Evolutionary conservation across 2,329 filamentous ascomycete genomes (phyloP).

Genomic region (Periconia digitata): DNA sequence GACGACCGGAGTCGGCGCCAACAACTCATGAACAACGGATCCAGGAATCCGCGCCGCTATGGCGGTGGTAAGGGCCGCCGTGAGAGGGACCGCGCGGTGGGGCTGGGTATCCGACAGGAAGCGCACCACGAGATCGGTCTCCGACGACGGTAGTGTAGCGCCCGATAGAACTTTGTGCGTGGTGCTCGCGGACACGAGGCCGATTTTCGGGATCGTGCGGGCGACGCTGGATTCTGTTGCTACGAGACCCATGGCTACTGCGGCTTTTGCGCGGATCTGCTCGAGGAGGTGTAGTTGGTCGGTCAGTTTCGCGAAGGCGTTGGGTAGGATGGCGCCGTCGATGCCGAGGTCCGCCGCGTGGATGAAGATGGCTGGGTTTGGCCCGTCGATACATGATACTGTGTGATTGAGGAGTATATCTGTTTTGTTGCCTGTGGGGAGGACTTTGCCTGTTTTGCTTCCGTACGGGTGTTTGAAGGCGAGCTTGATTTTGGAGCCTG

Average conservation of each 20-base stretch:
- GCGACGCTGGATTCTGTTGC: conserved; percentile 48
- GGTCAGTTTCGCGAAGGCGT: conserved; percentile 55
- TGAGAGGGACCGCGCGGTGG: conserved; percentile 48
- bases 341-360: conserved; percentile 56
- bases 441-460: conserved; percentile 62
- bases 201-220: conserved; percentile 66
- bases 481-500: conserved; percentile 58
- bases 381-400: conserved; percentile 64
- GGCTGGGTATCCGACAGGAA: conserved; percentile 49
- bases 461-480: conserved; percentile 65
- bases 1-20: conserved; percentile 27
- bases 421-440: conserved; percentile 60
- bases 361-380: conserved; percentile 66
- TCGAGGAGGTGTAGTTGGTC: conserved; percentile 56
- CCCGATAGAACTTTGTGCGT: conserved; percentile 44
- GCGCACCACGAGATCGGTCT: conserved; percentile 45
- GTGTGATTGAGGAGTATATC: conserved; percentile 55
- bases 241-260: conserved; percentile 63
- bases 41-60: conserved; percentile 42
- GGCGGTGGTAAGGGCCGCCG: conserved; percentile 47
- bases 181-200: conserved; percentile 52
- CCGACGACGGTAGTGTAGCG: conserved; percentile 32
- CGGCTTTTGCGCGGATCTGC: conserved; percentile 59
- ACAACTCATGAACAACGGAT: conserved; percentile 37
- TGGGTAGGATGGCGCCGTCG: conserved; percentile 55